A percentile compares a stretch with the other conserved stretches of the same genome.
These are phyloP conservation scores for Pisolithus microcarpus DNA, from an alignment of 768 basidiomycete genomes.

Conservation along the genomic window DNA sequence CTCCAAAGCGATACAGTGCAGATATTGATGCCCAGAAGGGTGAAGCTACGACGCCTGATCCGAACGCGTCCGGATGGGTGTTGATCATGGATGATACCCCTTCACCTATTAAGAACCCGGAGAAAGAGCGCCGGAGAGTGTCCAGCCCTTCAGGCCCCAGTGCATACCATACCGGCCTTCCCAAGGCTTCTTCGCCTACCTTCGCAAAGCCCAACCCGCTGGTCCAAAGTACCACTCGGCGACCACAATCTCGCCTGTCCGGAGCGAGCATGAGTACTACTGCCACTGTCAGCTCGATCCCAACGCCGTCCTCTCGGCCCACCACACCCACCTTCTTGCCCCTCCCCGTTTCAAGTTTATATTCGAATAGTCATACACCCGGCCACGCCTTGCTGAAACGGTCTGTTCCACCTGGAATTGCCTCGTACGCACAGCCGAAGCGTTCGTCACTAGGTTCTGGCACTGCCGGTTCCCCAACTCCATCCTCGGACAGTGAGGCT, in stretches of 20 bases:
- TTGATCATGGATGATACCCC: constrained; percentile 86
- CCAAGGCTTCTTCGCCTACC: constrained; percentile 42
- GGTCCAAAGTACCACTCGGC: constrained; percentile 40
- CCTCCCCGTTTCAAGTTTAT: constrained; percentile 49
- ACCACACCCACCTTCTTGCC: constrained; percentile 73
- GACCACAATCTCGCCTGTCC: constrained; percentile 72
- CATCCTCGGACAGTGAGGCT: constrained; percentile 20
- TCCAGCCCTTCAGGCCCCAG: constrained; percentile 59
- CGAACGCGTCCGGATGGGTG: constrained; percentile 76
- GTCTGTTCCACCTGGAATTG: constrained; percentile 44
- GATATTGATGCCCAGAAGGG: constrained; percentile 39
- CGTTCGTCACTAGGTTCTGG: constrained; percentile 57
- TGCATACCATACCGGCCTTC: constrained; percentile 41
- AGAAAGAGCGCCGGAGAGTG: constrained; percentile 50
- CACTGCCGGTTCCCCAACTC: constrained; percentile 22
- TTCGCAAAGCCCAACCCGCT: constrained; percentile 36
- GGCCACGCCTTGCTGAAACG: constrained; percentile 47
- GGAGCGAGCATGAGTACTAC: constrained; percentile 49
- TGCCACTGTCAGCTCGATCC: constrained; percentile 53
- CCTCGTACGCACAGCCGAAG: constrained; percentile 40
- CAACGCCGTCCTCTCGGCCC: constrained; percentile 63
- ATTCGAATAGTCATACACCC: constrained; percentile 29
- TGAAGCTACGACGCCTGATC: constrained; percentile 34
- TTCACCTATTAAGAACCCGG: constrained; percentile 52
- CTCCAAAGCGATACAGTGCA: constrained; percentile 36